phyloP scores from a whole-genome alignment of 306 rosid genomes.

The Albizia julibrissin region DNA sequence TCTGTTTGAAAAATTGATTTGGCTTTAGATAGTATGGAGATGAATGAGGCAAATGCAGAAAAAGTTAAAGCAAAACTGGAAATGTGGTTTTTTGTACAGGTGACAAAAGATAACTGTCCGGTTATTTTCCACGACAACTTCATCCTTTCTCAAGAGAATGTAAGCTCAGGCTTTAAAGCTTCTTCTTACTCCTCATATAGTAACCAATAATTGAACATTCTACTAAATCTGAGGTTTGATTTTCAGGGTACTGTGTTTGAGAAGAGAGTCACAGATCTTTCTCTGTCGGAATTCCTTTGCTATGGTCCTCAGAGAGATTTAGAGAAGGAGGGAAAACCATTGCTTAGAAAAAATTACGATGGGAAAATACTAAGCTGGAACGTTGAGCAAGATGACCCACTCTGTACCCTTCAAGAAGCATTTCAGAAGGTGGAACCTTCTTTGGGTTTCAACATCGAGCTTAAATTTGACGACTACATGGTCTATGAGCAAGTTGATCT shows the following conservation, averaged over 20 bases:
- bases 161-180: slow-evolving; percentile 30
- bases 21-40: slow-evolving; percentile 27
- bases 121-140: slow-evolving; percentile 79
- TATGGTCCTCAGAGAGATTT: slow-evolving; percentile 68
- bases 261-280: slow-evolving; percentile 60
- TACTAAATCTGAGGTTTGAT: not conserved
- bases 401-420: slow-evolving; percentile 76
- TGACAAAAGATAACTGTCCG: slow-evolving; percentile 75
- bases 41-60: slow-evolving; percentile 25
- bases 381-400: slow-evolving; percentile 69
- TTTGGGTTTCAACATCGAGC: slow-evolving; percentile 76
- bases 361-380: slow-evolving; percentile 59
- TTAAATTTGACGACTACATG: slow-evolving; percentile 73
- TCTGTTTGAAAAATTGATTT: slow-evolving; percentile 19
- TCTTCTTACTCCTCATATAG: not conserved
- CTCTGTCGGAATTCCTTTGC: slow-evolving; percentile 58
- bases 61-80: slow-evolving; percentile 45
- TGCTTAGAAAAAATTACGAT: slow-evolving; percentile 61
- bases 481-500: slow-evolving; percentile 56
- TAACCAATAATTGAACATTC: not conserved
- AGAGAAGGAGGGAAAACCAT: slow-evolving; percentile 51
- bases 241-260: slow-evolving; percentile 68
- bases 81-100: slow-evolving; percentile 66
- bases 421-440: slow-evolving; percentile 55
- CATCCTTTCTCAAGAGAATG: slow-evolving; percentile 58